phyloP scores from a whole-genome alignment of 257 asterid species.

The Cynanchum wilfordii region DNA sequence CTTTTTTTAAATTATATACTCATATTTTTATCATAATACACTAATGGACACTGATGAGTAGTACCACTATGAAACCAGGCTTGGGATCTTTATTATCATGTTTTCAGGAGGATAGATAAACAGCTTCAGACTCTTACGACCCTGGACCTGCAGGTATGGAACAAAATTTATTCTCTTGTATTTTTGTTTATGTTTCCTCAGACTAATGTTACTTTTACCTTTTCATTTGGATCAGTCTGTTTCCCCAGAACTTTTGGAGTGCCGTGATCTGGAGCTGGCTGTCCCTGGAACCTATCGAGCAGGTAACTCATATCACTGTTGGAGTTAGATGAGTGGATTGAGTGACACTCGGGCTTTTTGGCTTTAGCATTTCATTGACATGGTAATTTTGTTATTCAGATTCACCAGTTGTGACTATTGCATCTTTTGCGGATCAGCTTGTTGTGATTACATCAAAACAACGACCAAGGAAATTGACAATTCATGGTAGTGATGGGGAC shows the following conservation, averaged over 20 bases:
- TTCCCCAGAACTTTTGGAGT: constrained; percentile 85
- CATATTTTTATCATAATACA: neutral
- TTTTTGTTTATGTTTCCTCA: constrained; percentile 14
- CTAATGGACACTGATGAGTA: neutral
- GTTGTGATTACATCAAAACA: constrained; percentile 96
- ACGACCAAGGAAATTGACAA: constrained; percentile 95
- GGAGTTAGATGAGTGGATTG: neutral
- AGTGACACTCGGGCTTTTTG: neutral
- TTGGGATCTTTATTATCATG: constrained; percentile 98
- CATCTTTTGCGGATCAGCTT: constrained; percentile 94
- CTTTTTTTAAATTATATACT: neutral
- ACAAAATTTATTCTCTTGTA: constrained; percentile 14
- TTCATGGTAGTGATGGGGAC: constrained; percentile 93
- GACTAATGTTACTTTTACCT: constrained; percentile 12
- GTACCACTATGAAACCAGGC: constrained; percentile 45
- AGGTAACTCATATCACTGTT: constrained; percentile 34
- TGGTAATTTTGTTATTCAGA: constrained; percentile 40
- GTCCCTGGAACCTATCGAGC: constrained; percentile 99
- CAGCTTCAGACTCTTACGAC: constrained; percentile 95
- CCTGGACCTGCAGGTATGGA: constrained; percentile 87
- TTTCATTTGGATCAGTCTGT: constrained; percentile 61
- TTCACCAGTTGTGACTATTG: constrained; percentile 83
- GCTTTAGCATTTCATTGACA: constrained; percentile 1
- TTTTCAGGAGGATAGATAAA: constrained; percentile 89
- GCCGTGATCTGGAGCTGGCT: constrained; percentile 87